Percentiles rank a stretch among this genome's conserved stretches.
These are phyloP conservation scores for Tetraselmis chui DNA, from an alignment of 139 green algal genomes.

Conservation along the genomic window DNA sequence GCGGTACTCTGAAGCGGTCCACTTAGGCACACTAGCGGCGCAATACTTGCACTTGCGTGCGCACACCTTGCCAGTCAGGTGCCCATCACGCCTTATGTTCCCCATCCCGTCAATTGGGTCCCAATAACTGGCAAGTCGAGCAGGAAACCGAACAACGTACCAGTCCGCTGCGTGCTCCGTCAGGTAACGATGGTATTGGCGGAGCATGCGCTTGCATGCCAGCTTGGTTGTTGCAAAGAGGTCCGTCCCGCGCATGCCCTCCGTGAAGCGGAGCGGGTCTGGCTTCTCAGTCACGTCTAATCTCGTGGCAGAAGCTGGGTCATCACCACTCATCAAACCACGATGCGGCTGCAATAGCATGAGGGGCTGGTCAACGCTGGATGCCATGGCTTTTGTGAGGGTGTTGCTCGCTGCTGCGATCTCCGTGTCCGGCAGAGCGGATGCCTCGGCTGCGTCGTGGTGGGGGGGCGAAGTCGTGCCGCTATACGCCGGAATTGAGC, in stretches of 20 bases:
- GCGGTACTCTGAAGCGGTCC: background rate
- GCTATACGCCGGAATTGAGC: background rate
- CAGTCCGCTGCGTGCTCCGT: background rate
- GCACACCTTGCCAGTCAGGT: background rate
- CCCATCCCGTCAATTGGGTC: background rate
- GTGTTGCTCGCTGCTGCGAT: background rate
- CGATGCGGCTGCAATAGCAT: background rate
- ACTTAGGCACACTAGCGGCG: background rate
- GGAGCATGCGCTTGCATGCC: background rate
- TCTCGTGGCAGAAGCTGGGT: background rate
- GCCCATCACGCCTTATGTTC: background rate
- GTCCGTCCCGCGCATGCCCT: background rate
- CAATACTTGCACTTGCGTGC: background rate
- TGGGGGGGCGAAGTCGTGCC: background rate
- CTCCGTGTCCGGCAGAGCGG: background rate
- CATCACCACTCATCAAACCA: background rate
- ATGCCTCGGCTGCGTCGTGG: background rate
- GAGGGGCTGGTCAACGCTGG: background rate
- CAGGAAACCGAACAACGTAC: background rate
- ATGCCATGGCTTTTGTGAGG: background rate
- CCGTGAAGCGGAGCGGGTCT: background rate
- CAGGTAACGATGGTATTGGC: background rate
- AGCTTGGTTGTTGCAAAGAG: background rate
- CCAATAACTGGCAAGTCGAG: background rate
- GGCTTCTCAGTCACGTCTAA: background rate